Conservation (phyloP, 352 stramenopile species). For the Pythium scleroteichum region DNA sequence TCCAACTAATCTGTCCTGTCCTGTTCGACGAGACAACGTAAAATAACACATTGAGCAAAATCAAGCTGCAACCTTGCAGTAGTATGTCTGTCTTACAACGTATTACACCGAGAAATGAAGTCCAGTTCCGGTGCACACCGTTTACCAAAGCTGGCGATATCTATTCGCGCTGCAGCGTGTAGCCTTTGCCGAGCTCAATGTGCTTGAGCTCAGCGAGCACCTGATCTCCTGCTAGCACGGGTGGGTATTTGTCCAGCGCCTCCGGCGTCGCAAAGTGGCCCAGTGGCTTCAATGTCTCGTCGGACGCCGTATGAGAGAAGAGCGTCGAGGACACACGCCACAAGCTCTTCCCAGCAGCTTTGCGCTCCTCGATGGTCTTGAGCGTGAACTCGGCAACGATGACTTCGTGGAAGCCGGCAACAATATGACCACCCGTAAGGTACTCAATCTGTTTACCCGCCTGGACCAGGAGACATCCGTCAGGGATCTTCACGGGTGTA, state of each 20-base stretch:
- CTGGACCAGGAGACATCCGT: slow-evolving; percentile 84
- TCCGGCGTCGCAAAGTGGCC: slow-evolving; percentile 77
- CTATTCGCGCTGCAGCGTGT: slow-evolving; percentile 70
- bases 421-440: slow-evolving; percentile 89
- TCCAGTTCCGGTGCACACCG: too few relatives aligned
- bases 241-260: slow-evolving; percentile 68
- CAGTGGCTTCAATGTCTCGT: slow-evolving; percentile 83
- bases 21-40: too few relatives aligned
- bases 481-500: slow-evolving; percentile 85
- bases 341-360: slow-evolving; percentile 68
- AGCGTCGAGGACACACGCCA: slow-evolving; percentile 93
- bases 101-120: too few relatives aligned
- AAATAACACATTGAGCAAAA: too few relatives aligned
- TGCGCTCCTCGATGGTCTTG: slow-evolving; percentile 69
- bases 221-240: slow-evolving; percentile 84
- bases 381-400: slow-evolving; percentile 79
- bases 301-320: slow-evolving; percentile 91
- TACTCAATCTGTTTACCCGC: slow-evolving; percentile 93
- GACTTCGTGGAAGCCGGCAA: slow-evolving; percentile 93
- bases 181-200: slow-evolving; percentile 82
- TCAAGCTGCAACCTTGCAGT: too few relatives aligned
- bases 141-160: not conserved
- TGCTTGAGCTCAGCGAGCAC: slow-evolving; percentile 85
- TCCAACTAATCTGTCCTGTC: too few relatives aligned
- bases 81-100: too few relatives aligned